Conservation (phyloP, 2,329 filamentous ascomycete genomes). For the Colletotrichum sp. region DNA sequence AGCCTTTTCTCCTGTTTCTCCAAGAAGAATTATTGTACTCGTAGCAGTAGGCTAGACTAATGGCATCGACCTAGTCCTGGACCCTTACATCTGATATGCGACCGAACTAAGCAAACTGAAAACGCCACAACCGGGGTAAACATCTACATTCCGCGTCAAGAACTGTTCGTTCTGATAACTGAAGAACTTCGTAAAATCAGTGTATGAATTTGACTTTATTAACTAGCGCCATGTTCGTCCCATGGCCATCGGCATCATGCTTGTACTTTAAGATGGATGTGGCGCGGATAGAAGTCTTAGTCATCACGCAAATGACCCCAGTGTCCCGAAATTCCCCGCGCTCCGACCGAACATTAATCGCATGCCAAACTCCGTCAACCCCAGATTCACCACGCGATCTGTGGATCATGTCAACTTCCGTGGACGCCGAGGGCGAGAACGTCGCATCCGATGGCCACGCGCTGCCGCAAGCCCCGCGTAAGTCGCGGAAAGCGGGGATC, state of each 20-base stretch:
- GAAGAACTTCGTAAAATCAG: background rate
- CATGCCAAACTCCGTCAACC: background rate
- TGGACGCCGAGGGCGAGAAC: background rate
- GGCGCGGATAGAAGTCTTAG: background rate
- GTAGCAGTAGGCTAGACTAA: too few species aligned
- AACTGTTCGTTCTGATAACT: background rate
- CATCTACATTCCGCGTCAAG: rapidly evolving
- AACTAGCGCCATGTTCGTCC: background rate
- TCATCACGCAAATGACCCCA: background rate
- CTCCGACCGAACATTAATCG: background rate
- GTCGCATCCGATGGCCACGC: background rate
- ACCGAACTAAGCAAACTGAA: background rate
- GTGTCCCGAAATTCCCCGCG: background rate
- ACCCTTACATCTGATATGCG: background rate
- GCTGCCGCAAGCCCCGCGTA: background rate
- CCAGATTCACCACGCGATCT: background rate
- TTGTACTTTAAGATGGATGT: background rate
- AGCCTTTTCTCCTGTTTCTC: too few species aligned
- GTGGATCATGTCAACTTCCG: background rate
- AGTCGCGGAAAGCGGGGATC: slow-evolving; percentile 13
- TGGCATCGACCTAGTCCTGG: too few species aligned
- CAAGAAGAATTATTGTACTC: too few species aligned
- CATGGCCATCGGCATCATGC: background rate
- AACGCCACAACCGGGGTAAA: background rate
- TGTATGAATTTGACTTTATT: background rate